These are phyloP conservation scores for Cutaneotrichosporon sp. DNA, from an alignment of 1,284 basidiomycete species.

Conservation along the genomic window DNA sequence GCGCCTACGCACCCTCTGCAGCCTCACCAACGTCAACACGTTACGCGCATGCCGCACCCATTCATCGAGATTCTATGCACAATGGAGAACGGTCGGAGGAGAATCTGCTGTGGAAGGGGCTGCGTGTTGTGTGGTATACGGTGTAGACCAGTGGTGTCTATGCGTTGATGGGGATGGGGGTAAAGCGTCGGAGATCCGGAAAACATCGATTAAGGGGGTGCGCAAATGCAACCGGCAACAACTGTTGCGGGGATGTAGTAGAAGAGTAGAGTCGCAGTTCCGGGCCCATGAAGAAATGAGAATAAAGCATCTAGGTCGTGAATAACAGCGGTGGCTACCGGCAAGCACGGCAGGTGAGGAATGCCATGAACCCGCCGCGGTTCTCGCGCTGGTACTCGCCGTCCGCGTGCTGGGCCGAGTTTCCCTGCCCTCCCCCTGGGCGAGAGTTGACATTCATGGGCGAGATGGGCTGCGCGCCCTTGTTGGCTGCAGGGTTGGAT, in stretches of 20 bases:
- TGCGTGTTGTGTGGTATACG: background rate
- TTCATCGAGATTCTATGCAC: conserved; percentile 8
- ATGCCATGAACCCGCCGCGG: conserved; percentile 39
- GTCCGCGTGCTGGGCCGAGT: conserved; percentile 39
- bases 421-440: conserved; percentile 24
- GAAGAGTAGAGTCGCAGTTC: conserved; percentile 1
- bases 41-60: conserved; percentile 3
- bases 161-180: background rate
- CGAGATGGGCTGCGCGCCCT: conserved; percentile 29
- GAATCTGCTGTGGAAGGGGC: background rate
- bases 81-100: background rate
- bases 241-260: conserved; percentile 1
- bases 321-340: conserved; percentile 22
- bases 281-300: conserved; percentile 3
- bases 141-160: background rate
- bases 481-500: conserved; percentile 22
- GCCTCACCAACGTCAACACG: background rate
- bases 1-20: too few relatives aligned
- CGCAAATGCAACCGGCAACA: conserved; percentile 9
- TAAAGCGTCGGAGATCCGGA: conserved; percentile 1
- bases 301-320: background rate
- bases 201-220: conserved; percentile 10
- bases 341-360: conserved; percentile 44
- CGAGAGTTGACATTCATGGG: conserved; percentile 43
- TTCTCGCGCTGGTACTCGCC: conserved; percentile 36